phyloP scores from a whole-genome alignment of 2,329 filamentous ascomycete species.

The Pestalotiopsis sp. region DNA sequence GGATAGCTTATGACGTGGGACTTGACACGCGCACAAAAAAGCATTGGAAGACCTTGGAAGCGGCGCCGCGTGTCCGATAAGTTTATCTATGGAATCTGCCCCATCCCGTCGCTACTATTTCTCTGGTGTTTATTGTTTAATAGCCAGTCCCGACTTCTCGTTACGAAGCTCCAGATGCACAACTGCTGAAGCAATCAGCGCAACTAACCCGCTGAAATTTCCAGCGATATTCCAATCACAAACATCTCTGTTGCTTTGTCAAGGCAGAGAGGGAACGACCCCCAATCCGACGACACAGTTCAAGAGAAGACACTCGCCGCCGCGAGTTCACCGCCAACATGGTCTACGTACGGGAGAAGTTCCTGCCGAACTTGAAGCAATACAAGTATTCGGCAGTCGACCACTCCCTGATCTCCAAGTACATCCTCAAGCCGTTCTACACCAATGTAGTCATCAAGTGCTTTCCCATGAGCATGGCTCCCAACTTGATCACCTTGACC shows the following conservation, averaged over 20 bases:
- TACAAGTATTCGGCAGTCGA: slow-evolving; percentile 97
- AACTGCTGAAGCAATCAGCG: neutral
- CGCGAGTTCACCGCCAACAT: slow-evolving; percentile 47
- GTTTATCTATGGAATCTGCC: neutral
- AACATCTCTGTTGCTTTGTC: neutral
- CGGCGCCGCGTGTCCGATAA: slow-evolving; percentile 2
- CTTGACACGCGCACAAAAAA: slow-evolving; percentile 9
- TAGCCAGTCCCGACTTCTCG: neutral
- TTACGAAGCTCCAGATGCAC: neutral
- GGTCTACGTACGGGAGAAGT: slow-evolving; percentile 94
- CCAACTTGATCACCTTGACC: slow-evolving; percentile 82
- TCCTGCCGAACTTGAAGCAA: slow-evolving; percentile 83
- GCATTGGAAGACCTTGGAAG: neutral
- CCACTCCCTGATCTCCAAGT: slow-evolving; percentile 85
- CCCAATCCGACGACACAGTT: neutral
- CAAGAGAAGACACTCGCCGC: neutral
- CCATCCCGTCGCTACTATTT: neutral
- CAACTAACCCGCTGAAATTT: neutral
- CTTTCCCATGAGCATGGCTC: slow-evolving; percentile 95
- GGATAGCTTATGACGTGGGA: slow-evolving; percentile 9
- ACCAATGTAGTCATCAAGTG: slow-evolving; percentile 89
- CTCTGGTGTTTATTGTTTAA: neutral
- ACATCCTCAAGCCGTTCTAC: slow-evolving; percentile 97
- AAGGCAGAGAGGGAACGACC: neutral
- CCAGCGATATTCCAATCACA: neutral